Base-by-base conservation (phyloP, 305 asterid species). In the Solanum hybrid region DNA sequence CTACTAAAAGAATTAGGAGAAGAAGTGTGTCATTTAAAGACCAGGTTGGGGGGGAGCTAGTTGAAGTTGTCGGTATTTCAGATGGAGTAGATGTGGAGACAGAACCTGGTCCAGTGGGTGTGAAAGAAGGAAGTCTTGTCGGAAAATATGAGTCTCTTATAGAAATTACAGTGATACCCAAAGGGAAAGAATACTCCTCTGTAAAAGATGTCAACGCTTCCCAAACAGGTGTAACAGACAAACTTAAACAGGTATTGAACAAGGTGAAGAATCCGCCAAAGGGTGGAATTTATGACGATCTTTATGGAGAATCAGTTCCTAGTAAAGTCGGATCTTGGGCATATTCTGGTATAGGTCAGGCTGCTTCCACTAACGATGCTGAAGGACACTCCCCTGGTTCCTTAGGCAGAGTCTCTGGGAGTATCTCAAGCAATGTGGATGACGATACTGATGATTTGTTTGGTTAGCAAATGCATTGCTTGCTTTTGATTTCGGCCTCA, bases 101-200 rank as follows among this genome's bases (percentile, higher is more conserved):
- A 2, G 99, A 97, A 91, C 98, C 99, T 64, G 99, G 99, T 87
- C 99, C 99, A 3, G 42, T 91, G 42, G 99, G 99, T 82, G 99
- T 97, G 66, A 96, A 94, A 94, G 99, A 96, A 96, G 99, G 99
- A 92, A 97, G 99, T 91, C 99, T 96, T 89, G 99, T 97, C 8
- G 99, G 99, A 88, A 97, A 96, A 92, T 97, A 97, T 38, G 99
- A 97, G 92, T 96, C 99, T 29, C 99, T 97, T 40, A 96, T 97
- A 78, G 98, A 97, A 92, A 89, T 89, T 78, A 97, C 98, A 2
- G 96, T 97, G 51, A 96, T 97, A 89, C 98, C 99, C 27, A 96
- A 94, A 92, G 98, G 99, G 90, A 95, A 93, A 91, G 99, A 92
- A 91, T 94, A 92, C 85, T 88, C 93, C 40, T 90, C 94, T 16